Evolutionary conservation across 2,329 filamentous ascomycete species (phyloP).

Genomic region (Colletotrichum abscissum): DNA sequence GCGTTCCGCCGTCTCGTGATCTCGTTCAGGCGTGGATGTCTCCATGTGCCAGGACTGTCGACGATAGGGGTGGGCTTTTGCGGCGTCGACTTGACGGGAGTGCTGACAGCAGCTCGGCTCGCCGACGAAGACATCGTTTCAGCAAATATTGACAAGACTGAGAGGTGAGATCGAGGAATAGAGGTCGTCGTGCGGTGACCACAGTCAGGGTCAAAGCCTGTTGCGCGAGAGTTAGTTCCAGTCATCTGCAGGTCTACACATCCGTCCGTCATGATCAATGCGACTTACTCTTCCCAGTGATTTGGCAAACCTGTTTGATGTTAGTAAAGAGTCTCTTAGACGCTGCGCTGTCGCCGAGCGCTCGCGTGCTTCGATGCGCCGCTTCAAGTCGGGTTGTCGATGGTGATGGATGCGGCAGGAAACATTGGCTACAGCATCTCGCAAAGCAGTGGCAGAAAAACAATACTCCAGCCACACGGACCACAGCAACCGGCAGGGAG

Average conservation of each 20-base stretch:
- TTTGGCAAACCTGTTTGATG: conserved; percentile 35
- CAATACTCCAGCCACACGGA: conserved; percentile 33
- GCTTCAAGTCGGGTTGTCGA: conserved; percentile 29
- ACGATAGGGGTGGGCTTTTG: conserved; percentile 44
- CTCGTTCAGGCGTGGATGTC: conserved; percentile 88
- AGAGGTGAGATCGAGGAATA: not conserved
- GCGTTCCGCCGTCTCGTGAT: conserved; percentile 85
- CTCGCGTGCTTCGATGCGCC: conserved; percentile 33
- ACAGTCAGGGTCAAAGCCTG: conserved; percentile 31
- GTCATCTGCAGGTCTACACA: not conserved
- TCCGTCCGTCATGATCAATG: not conserved
- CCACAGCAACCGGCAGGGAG: conserved; percentile 33
- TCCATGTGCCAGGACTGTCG: conserved; percentile 84
- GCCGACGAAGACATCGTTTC: conserved; percentile 45
- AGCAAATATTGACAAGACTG: not conserved
- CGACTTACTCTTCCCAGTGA: conserved; percentile 11
- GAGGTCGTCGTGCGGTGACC: conserved; percentile 14
- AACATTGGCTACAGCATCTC: not conserved
- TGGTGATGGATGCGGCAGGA: conserved; percentile 22
- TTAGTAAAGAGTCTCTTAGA: conserved; percentile 39
- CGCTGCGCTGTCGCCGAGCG: conserved; percentile 34
- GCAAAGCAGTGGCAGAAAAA: conserved; percentile 32
- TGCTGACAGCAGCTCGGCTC: conserved; percentile 37
- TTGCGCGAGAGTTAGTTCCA: conserved; percentile 12
- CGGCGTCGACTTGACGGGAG: conserved; percentile 56